Evolutionary conservation across 306 rosid genomes (phyloP).

Genomic region (Sicyos edulis): DNA sequence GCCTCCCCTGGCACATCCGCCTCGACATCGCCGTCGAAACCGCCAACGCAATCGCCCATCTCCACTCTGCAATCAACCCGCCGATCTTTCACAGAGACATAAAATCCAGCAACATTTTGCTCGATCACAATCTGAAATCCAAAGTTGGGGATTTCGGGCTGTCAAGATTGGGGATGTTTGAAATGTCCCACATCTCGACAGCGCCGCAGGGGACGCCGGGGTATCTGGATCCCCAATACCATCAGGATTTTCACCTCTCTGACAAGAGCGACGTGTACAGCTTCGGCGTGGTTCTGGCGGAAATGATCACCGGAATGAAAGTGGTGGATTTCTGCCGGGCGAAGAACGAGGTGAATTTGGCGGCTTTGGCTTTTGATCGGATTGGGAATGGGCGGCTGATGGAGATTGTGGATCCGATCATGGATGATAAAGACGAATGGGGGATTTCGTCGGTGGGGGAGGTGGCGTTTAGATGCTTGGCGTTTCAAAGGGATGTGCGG

Average conservation of each 20-base stretch:
- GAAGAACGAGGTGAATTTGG: constrained; percentile 67
- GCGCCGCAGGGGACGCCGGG: constrained; percentile 99
- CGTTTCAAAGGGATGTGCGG: constrained; percentile 84
- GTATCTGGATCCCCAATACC: constrained; percentile 90
- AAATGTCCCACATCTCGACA: constrained; percentile 79
- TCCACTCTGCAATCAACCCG: constrained; percentile 59
- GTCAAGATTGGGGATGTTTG: constrained; percentile 70
- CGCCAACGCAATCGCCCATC: constrained; percentile 80
- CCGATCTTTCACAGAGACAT: constrained; percentile 91
- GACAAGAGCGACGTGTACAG: constrained; percentile 93
- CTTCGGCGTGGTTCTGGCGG: constrained; percentile 87
- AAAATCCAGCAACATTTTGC: constrained; percentile 78
- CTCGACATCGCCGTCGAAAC: constrained; percentile 77
- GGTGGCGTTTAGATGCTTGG: constrained; percentile 83
- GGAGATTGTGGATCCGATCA: constrained; percentile 66
- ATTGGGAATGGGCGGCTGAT: constrained; percentile 56
- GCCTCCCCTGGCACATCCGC: constrained; percentile 74
- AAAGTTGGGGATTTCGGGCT: constrained; percentile 96
- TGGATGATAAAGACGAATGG: constrained; percentile 37
- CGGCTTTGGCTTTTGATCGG: constrained; percentile 55
- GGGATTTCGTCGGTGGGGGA: constrained; percentile 55
- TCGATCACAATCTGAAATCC: constrained; percentile 56
- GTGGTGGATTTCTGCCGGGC: constrained; percentile 82
- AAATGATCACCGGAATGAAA: constrained; percentile 70
- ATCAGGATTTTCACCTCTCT: constrained; percentile 84